A percentile compares a stretch with the other conserved stretches of the same genome.
Evolutionary conservation across 495 filamentous ascomycete species (phyloP).

Genomic region (Neurospora cerealis): DNA sequence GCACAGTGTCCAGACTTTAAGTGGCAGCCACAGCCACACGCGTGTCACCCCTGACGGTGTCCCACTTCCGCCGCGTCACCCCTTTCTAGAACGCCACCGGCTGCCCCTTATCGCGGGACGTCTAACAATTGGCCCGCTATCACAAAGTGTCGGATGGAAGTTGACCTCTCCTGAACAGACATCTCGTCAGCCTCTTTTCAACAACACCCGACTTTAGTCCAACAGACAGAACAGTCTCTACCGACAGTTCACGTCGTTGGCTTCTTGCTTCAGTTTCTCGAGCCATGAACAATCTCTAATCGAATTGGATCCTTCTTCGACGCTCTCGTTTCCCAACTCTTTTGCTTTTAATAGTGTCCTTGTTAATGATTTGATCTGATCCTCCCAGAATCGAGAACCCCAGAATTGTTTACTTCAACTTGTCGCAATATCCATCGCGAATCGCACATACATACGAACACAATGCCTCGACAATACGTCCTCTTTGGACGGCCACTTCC

Average conservation of each 20-base stretch:
- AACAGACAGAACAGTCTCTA: neutral
- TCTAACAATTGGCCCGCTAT: neutral
- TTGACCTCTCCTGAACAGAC: neutral
- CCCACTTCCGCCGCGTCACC: neutral
- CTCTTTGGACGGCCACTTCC: conserved; percentile 36
- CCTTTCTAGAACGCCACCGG: neutral
- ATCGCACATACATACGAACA: neutral
- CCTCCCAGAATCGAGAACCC: neutral
- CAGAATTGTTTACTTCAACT: neutral
- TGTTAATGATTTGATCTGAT: neutral
- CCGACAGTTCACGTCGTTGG: neutral
- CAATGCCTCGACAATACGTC: conserved; percentile 44
- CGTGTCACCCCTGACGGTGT: neutral
- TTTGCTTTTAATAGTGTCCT: neutral
- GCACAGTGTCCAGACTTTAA: neutral
- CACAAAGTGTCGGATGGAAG: neutral
- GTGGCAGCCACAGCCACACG: neutral
- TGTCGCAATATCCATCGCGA: neutral
- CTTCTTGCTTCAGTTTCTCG: neutral
- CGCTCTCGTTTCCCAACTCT: neutral
- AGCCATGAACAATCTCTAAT: neutral
- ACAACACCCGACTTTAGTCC: neutral
- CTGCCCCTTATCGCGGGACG: neutral
- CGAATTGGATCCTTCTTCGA: neutral
- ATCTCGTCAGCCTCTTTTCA: neutral